Percentiles rank a stretch among this genome's conserved stretches.
phyloP scores from a whole-genome alignment of 352 stramenopile genomes.

The Phytophthora pini region DNA sequence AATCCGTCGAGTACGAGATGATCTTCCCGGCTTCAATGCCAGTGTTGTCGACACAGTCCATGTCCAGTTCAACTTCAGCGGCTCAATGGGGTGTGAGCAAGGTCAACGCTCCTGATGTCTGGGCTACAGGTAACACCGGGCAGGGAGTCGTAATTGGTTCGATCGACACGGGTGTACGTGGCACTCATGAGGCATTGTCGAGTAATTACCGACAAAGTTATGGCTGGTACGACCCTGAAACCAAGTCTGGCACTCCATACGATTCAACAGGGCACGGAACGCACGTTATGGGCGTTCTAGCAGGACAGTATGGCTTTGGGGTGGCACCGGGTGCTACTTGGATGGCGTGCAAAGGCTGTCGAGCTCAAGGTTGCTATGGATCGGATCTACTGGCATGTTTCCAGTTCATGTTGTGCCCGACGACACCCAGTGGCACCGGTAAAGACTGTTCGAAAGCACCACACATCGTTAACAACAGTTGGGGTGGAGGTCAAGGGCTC shows the following conservation, averaged over 20 bases:
- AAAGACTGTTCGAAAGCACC: conserved; percentile 64
- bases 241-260: conserved; percentile 38
- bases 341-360: conserved; percentile 66
- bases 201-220: conserved; percentile 52
- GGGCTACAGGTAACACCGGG: conserved; percentile 57
- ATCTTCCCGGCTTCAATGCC: conserved; percentile 44
- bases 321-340: conserved; percentile 60
- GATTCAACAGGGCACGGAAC: conserved; percentile 65
- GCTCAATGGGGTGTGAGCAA: conserved; percentile 59
- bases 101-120: conserved; percentile 58
- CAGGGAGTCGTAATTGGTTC: conserved; percentile 59
- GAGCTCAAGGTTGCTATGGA: conserved; percentile 43
- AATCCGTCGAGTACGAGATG: conserved; percentile 46
- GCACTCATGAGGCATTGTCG: conserved; percentile 51
- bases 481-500: conserved; percentile 57
- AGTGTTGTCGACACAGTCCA: conserved; percentile 41
- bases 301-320: conserved; percentile 52
- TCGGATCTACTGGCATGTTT: conserved; percentile 61
- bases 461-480: conserved; percentile 75
- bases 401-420: conserved; percentile 78
- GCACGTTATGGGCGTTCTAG: conserved; percentile 57
- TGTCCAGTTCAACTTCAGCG: conserved; percentile 34
- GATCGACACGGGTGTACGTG: conserved; percentile 68
- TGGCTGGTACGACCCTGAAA: conserved; percentile 69
- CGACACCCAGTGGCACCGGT: conserved; percentile 38